phyloP scores from a whole-genome alignment of 1,284 basidiomycete species.

The Fomitiporia mediterranea region DNA sequence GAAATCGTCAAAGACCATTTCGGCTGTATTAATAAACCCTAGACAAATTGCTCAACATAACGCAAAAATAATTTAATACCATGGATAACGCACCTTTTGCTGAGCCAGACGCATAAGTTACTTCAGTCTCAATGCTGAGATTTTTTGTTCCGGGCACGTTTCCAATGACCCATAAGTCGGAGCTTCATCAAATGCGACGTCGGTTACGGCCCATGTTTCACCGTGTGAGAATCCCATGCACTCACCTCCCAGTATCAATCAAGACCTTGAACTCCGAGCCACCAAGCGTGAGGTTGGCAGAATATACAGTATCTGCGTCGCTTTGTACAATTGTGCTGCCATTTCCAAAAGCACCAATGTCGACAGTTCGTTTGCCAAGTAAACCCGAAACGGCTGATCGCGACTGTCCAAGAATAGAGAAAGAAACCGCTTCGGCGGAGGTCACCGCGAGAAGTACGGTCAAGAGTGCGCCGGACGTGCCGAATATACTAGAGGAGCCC shows the following conservation, averaged over 20 bases:
- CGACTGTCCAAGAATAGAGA: conserved; percentile 10
- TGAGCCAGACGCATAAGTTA: conserved; percentile 48
- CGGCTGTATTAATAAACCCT: conserved; percentile 52
- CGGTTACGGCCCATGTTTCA: not conserved
- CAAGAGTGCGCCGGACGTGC: not conserved
- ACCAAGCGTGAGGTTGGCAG: conserved; percentile 48
- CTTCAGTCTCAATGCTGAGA: conserved; percentile 38
- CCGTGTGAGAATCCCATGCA: not conserved
- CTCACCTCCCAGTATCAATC: conserved; percentile 67
- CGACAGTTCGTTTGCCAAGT: conserved; percentile 8
- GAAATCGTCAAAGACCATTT: conserved; percentile 50
- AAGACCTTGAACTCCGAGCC: conserved; percentile 43
- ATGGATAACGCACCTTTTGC: conserved; percentile 37
- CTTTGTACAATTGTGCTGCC: conserved; percentile 33
- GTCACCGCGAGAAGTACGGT: conserved; percentile 1
- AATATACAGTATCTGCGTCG: conserved; percentile 45
- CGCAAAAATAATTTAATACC: conserved; percentile 4
- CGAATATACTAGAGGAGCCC: not conserved
- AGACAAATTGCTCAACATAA: not conserved
- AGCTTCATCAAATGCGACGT: conserved; percentile 29
- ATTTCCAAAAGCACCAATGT: conserved; percentile 19
- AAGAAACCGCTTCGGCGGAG: conserved; percentile 1
- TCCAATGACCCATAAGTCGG: conserved; percentile 57
- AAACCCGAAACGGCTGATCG: not conserved
- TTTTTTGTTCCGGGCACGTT: conserved; percentile 38